phyloP scores from a whole-genome alignment of 2,329 filamentous ascomycete genomes.

The Cladosporium velox region DNA sequence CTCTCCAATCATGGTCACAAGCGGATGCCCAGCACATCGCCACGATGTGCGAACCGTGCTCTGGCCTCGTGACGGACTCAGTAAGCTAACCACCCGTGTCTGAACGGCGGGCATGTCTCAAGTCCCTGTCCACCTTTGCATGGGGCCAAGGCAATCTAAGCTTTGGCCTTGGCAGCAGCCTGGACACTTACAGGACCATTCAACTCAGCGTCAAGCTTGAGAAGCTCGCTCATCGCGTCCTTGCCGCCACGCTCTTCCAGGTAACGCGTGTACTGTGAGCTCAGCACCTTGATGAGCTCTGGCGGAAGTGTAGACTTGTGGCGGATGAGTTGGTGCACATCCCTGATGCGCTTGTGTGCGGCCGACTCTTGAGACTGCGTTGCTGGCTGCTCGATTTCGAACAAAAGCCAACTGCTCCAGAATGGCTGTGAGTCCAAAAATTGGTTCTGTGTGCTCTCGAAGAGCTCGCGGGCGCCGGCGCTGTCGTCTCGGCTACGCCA shows the following conservation, averaged over 20 bases:
- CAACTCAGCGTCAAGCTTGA: slow-evolving; percentile 79
- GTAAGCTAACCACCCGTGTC: background rate
- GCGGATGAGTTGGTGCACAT: slow-evolving; percentile 73
- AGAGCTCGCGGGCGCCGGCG: slow-evolving; percentile 80
- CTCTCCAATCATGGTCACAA: background rate
- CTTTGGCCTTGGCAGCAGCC: background rate
- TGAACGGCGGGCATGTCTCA: background rate
- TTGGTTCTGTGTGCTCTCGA: slow-evolving; percentile 77
- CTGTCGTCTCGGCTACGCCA: slow-evolving; percentile 80
- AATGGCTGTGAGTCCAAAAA: slow-evolving; percentile 85
- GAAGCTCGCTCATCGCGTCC: slow-evolving; percentile 81
- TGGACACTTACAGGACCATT: slow-evolving; percentile 62
- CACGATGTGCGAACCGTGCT: background rate
- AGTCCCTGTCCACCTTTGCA: background rate
- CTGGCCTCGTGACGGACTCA: background rate
- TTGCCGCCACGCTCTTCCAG: slow-evolving; percentile 80
- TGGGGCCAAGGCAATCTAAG: background rate
- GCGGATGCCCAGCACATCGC: background rate
- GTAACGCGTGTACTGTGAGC: slow-evolving; percentile 77
- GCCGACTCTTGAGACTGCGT: slow-evolving; percentile 63
- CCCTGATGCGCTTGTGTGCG: slow-evolving; percentile 74
- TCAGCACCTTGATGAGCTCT: slow-evolving; percentile 71
- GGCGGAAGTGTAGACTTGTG: slow-evolving; percentile 68
- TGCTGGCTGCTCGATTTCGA: slow-evolving; percentile 83
- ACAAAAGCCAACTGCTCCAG: slow-evolving; percentile 85